phyloP scores from a whole-genome alignment of 169 alveolate species.

The Babesia ovata region DNA sequence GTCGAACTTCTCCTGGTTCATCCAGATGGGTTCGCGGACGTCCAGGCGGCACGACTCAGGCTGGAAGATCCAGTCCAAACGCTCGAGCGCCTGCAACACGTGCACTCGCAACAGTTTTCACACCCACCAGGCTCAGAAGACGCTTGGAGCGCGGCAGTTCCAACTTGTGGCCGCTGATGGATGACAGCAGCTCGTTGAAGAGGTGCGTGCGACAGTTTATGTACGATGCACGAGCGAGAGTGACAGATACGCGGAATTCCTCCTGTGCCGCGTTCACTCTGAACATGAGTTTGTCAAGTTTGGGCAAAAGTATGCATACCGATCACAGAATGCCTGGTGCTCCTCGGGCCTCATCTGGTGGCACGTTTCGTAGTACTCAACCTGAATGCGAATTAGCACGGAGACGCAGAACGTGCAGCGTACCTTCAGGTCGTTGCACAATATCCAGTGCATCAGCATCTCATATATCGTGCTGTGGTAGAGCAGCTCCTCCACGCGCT shows the following conservation, averaged over 20 bases:
- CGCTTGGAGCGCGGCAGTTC: constrained; percentile 30
- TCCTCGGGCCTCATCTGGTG: constrained; percentile 42
- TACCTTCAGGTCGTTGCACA: constrained; percentile 67
- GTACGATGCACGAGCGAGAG: constrained; percentile 62
- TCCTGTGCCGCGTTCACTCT: constrained; percentile 55
- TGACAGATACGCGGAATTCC: constrained; percentile 50
- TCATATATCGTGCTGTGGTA: constrained; percentile 47
- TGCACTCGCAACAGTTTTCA: background rate
- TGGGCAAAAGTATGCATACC: constrained; percentile 1
- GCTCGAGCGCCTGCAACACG: constrained; percentile 43
- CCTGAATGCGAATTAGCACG: constrained; percentile 8
- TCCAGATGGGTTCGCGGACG: constrained; percentile 57
- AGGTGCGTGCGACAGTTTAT: constrained; percentile 62
- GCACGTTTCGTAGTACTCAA: constrained; percentile 61
- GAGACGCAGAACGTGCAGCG: background rate
- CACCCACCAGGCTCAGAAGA: constrained; percentile 12
- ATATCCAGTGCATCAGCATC: constrained; percentile 60
- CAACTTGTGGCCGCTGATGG: constrained; percentile 20
- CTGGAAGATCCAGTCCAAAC: constrained; percentile 59
- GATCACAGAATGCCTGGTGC: constrained; percentile 35
- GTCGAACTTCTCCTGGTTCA: constrained; percentile 41
- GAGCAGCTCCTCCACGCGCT: constrained; percentile 38
- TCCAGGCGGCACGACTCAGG: constrained; percentile 48
- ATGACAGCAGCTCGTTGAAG: constrained; percentile 51
- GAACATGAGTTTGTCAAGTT: background rate